Conservation (phyloP, 1,284 basidiomycete species). For the Heterobasidion parviporum region DNA sequence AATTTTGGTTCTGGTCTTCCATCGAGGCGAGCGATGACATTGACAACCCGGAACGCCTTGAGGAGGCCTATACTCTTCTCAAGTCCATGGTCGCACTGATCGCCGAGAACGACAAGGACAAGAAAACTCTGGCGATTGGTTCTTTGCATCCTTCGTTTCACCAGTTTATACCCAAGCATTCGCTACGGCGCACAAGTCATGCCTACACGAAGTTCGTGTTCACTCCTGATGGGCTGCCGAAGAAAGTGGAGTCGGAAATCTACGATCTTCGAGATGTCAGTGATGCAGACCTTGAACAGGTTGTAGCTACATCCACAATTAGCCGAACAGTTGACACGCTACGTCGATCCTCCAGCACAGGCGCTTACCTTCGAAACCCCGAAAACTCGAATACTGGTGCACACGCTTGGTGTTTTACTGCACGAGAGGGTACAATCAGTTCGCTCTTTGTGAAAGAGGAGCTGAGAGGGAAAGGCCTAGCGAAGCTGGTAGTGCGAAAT, state of each 20-base stretch:
- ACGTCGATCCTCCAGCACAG: conserved; percentile 3
- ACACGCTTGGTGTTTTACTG: conserved; percentile 8
- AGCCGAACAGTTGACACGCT: background rate
- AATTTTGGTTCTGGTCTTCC: conserved; percentile 8
- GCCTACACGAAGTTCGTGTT: conserved; percentile 5
- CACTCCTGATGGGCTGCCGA: conserved; percentile 1
- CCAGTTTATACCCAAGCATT: background rate
- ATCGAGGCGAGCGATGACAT: background rate
- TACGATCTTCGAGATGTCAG: conserved; percentile 4
- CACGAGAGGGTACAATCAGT: conserved; percentile 5
- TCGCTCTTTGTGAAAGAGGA: conserved; percentile 7
- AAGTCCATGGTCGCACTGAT: conserved; percentile 1
- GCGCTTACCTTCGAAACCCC: conserved; percentile 2
- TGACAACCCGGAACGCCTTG: background rate
- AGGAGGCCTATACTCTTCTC: conserved; percentile 3
- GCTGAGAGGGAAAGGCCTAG: conserved; percentile 1
- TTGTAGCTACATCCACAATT: conserved; percentile 2
- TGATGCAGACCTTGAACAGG: conserved; percentile 4
- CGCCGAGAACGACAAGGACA: background rate
- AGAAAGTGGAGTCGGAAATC: background rate
- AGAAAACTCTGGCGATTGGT: conserved; percentile 1
- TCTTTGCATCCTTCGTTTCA: conserved; percentile 3
- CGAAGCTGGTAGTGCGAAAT: conserved; percentile 5
- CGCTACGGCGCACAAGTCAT: background rate
- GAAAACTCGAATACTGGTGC: background rate